A percentile compares a stretch with the other conserved stretches of the same genome.
Conservation (phyloP, 176 grass and related monocot genomes). For the Aegilops bicornis region DNA sequence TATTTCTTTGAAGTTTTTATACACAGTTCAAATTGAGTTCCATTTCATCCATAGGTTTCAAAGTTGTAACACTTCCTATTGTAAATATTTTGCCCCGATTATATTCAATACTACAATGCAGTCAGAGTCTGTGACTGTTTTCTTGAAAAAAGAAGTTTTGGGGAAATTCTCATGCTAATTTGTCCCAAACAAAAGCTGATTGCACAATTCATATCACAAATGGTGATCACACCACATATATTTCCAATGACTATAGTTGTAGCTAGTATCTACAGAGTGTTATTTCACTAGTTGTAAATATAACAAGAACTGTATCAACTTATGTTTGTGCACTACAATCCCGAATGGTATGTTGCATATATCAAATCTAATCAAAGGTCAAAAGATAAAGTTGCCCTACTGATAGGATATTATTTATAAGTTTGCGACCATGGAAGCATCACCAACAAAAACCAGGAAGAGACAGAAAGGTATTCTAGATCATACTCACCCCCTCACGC, state of each 20-base stretch:
- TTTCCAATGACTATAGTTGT: not conserved
- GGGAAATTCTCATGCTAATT: not conserved
- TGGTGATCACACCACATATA: not conserved
- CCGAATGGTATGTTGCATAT: not conserved
- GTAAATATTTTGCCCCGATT: not conserved
- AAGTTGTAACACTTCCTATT: not conserved
- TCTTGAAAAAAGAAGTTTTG: not conserved
- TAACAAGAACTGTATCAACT: not conserved
- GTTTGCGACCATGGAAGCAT: not conserved
- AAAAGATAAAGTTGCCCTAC: not conserved
- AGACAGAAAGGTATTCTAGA: not conserved
- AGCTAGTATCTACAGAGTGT: not conserved
- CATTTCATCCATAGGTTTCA: not conserved
- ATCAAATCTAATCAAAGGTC: not conserved
- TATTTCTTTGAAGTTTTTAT: not conserved
- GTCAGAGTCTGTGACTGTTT: not conserved
- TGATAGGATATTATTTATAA: not conserved
- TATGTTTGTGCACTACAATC: not conserved
- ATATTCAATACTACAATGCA: not conserved
- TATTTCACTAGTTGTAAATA: not conserved
- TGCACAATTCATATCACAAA: too few relatives aligned
- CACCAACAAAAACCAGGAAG: too few relatives aligned
- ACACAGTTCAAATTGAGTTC: not conserved
- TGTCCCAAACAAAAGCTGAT: too few relatives aligned
- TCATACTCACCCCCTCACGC: slow-evolving; percentile 10